Base-by-base conservation (phyloP, 2,329 filamentous ascomycete genomes). In the Trichothecium roseum region DNA sequence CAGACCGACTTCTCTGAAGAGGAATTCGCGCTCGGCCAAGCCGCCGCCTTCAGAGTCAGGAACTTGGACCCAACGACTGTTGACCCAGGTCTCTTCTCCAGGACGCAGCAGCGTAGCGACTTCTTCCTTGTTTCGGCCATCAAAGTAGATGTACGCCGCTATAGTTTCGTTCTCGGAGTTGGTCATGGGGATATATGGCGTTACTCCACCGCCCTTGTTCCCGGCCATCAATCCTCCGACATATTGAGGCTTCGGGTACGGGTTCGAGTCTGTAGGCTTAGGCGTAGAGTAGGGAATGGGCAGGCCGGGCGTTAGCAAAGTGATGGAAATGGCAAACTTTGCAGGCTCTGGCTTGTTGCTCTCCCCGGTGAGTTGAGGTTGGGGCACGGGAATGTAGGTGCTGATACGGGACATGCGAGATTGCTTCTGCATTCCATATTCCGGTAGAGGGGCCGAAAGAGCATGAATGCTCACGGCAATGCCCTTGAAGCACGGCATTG, bases 71-170 rank as follows among this genome's bases (percentile, higher is more conserved):
- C 91, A 98, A 49, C 91, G 74, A 37, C 87, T 95, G 53, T 96
- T 98, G 17, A 98, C 93, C 91, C 91, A 98, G 2, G 91, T 98
- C 62, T 98, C 91, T 55, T 96, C 91, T 17, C 91, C 89, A 10
- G 88, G 82, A 37, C 91, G 74, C 35, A 98, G 68, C 38, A 98
- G 66, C 10, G 91, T 98, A 35, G 91, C 91, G 3, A 98, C 93
- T 62, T 98, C 91, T 56, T 98, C 91, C 58, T 98, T 98, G 41
- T 76, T 74, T 42, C 91, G 73, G 14, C 91, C 91, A 59, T 98
- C 91, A 53, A 98, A 98, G 64, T 98, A 98, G 48, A 98, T 96
- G 59, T 98, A 98, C 27, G 89, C 91, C 22, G 91, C 91, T 49
- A 98, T 89, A 12, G 91, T 98, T 64, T 98, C 91, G 59, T 95